Evolutionary conservation across 495 filamentous ascomycete genomes (phyloP), one percentile per base, ranked within the genome.

Genomic region (Rhizodiscina lignyota): DNA sequence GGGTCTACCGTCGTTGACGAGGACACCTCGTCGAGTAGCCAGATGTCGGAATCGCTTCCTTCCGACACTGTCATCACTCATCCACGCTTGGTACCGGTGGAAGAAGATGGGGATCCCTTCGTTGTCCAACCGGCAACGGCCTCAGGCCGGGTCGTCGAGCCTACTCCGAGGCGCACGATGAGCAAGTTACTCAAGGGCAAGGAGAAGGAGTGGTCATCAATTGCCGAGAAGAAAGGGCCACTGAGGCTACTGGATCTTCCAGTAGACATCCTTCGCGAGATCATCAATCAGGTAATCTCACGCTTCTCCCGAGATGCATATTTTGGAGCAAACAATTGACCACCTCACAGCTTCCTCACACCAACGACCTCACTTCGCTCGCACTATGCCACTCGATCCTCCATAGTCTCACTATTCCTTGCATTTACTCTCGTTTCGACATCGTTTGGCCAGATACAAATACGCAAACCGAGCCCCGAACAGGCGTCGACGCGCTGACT

Each of bases 341-440:
- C 26, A 15, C 13, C 19, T 21, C 6, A 41, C 47, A 92, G 85
- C 69, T 93, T 27, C 82, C 79, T 2, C 75, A 87, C 43, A 87
- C 81, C 11, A 92, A 84, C 50, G 85, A 94, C 49, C 64, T 94
- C 34, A 83, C 80, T 0, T 77, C 83, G 11, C 61, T 94, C 20
- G 83, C 85, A 4, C 60, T 84, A 32, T 82, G 83, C 21, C 83
- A 84, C 56, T 86, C 83, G 13, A 70, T 77, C n/a, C 68, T 96
- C 11, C 81, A 93, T 58, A 59, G 62, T 27, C 63, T 96, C 29
- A 73, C 80, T 0, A 77, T 86, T 12, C 83, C 84, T 6, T 71
- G 78, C 36, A 91, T 96, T 48, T 96, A 96, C 53, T 79, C 81
- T 1, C 73, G 82, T 18, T 94, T 96, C 52, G 83, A 93, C 51